These are phyloP conservation scores for Leccinum insigne DNA, from an alignment of 1,284 basidiomycete species.

Conservation along the genomic window DNA sequence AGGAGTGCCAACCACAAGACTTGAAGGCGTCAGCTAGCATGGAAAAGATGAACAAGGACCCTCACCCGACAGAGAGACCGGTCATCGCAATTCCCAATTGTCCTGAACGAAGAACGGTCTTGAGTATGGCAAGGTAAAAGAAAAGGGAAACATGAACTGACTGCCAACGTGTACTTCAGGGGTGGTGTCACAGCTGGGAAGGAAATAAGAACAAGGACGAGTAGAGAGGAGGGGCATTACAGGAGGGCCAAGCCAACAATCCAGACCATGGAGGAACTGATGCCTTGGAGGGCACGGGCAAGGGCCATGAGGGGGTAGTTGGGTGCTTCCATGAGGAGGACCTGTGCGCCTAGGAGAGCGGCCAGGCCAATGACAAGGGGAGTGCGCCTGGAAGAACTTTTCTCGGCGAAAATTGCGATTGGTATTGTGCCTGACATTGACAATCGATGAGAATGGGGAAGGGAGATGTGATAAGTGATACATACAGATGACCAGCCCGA, in stretches of 20 bases:
- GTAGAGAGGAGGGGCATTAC: slow-evolving; percentile 38
- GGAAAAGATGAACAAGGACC: background rate
- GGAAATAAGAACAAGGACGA: slow-evolving; percentile 7
- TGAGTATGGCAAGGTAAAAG: slow-evolving; percentile 7
- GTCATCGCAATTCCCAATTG: slow-evolving; percentile 75
- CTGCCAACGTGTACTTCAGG: slow-evolving; percentile 60
- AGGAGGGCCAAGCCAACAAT: slow-evolving; percentile 71
- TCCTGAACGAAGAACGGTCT: slow-evolving; percentile 36
- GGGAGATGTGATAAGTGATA: slow-evolving; percentile 1
- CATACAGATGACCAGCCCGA: slow-evolving; percentile 52
- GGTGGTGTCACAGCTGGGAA: slow-evolving; percentile 63
- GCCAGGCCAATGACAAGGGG: slow-evolving; percentile 64
- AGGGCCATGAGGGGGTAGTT: slow-evolving; percentile 72
- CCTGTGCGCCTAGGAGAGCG: slow-evolving; percentile 55
- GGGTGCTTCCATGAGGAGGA: slow-evolving; percentile 78
- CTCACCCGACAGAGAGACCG: slow-evolving; percentile 67
- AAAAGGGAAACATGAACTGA: slow-evolving; percentile 37
- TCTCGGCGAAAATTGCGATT: slow-evolving; percentile 68
- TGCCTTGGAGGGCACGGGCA: slow-evolving; percentile 71
- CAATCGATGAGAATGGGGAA: background rate
- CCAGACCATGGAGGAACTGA: slow-evolving; percentile 77
- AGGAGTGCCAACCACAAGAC: slow-evolving; percentile 63
- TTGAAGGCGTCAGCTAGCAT: slow-evolving; percentile 12
- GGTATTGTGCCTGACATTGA: slow-evolving; percentile 68
- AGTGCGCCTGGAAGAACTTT: slow-evolving; percentile 49